Evolutionary conservation across 208 protist species (phyloP), one percentile per base, ranked within the genome.

Genomic region (Naegleria lovaniensis): DNA sequence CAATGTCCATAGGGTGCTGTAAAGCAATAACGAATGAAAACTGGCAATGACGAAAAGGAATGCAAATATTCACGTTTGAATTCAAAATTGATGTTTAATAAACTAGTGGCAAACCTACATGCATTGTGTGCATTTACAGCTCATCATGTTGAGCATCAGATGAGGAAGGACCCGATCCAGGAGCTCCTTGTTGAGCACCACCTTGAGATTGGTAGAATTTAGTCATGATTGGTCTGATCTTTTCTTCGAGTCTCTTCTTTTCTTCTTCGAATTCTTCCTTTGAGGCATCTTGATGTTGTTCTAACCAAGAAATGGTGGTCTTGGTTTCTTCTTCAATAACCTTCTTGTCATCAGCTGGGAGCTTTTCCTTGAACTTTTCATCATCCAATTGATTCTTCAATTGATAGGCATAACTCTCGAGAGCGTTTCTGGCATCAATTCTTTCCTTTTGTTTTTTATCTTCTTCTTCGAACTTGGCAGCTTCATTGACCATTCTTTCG

Each of bases 221-320:
- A 91, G 96, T 95, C 91, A 99, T 98, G 95, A 99, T 99, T 83
- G 98, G 97, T 93, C 96, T 97, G 87, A 96, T 96, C 52, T 98
- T 93, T 79, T 91, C 94, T 95, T 99, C 97, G 86, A 99, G 93
- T 90, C 96, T 94, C 94, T 99, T 97, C 76, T 94, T 95, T 40
- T 96, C 92, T 51, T 93, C 93, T 83, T 99, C 96, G 93, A 95
- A 98, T 93, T 99, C 98, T 89, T 98, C 97, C 93, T 97, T 97
- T 41, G 97, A 95, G 3, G 97, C 97, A 79, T 95, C 95, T 39
- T 95, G 97, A 93, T 99, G 98, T 92, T 95, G 93, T 76, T 99
- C 98, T 55, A 99, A 94, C 94, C 97, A 99, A 36, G 96, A 93
- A 91, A 99, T 97, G 39, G 97, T 93, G 87, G 96, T 96, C 89